Base-by-base conservation (phyloP, 345 rosid species). In the Citrus maxima region DNA sequence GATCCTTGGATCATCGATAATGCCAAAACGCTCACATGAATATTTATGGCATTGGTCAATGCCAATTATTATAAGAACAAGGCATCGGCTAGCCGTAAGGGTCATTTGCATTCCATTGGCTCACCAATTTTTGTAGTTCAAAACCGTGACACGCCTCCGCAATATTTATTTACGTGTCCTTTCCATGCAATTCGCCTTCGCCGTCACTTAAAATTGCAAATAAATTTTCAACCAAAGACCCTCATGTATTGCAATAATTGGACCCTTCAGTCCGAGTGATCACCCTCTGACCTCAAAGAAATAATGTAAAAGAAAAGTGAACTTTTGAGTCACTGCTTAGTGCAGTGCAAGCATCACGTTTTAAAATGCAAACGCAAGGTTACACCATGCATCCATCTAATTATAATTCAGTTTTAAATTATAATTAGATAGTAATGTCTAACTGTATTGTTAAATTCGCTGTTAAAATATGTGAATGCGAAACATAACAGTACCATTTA, bases 11-110 rank as follows among this genome's bases (percentile, higher is more conserved):
- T 55, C 22, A 60, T 35, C 27, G 37, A 30, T 59, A 63, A 70
- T 38, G 60, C 68, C 60, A 32, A 73, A 60, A 46, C 49, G n/a
- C 37, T n/a, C 77, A 80, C 56, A 61, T 80, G 83, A 55, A 34
- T 62, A 27, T 51, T 34, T 58, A 32, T 21, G 69, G 12, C 58
- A 54, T 19, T 32, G 38, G 74, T 24, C 83, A 70, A 40, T 42
- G 80, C 32, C 65, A 63, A 49, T n/a, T 13, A 69, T 37, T 7
- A 61, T 55, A 14, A 70, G 40, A 72, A 66, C 67, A 76, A 5
- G 25, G 71, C 70, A 75, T 16, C 18, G 0, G 22, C 22, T 54
- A 18, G 67, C 67, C 19, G 6, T 2, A 12, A 49, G 35, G 78
- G 54, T 42, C 71, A 61, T n/a, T 78, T 71, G 80, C 64, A 42